phyloP scores from a whole-genome alignment of 2,329 filamentous ascomycete genomes.

The Colletotrichum nymphaeae region DNA sequence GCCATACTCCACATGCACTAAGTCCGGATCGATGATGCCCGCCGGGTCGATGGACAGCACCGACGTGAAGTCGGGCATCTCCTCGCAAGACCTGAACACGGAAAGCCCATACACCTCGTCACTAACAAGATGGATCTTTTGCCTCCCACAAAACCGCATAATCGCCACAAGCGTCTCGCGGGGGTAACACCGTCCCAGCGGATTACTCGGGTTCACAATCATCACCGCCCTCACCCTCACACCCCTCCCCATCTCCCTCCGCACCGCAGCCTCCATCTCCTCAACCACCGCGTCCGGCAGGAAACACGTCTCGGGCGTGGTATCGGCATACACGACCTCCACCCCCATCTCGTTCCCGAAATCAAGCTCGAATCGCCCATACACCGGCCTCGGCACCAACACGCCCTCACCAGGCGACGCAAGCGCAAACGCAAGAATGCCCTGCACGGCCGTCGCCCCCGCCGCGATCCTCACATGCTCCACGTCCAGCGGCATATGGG shows the following conservation, averaged over 20 bases:
- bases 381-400: slow-evolving; percentile 53
- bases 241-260: slow-evolving; percentile 48
- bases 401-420: slow-evolving; percentile 52
- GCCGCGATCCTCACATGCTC: slow-evolving; percentile 48
- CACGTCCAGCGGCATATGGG: slow-evolving; percentile 42
- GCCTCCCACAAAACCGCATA: slow-evolving; percentile 60
- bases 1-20: slow-evolving; percentile 63
- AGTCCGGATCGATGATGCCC: slow-evolving; percentile 56
- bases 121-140: slow-evolving; percentile 64
- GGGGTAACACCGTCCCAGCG: slow-evolving; percentile 60
- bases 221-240: slow-evolving; percentile 58
- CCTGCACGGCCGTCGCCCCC: slow-evolving; percentile 52
- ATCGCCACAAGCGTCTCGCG: slow-evolving; percentile 53
- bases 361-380: slow-evolving; percentile 62
- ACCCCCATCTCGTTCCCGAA: slow-evolving; percentile 53
- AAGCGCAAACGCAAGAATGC: slow-evolving; percentile 52
- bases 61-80: slow-evolving; percentile 56
- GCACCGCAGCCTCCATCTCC: slow-evolving; percentile 56
- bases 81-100: slow-evolving; percentile 52
- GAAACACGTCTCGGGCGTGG: slow-evolving; percentile 55
- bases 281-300: slow-evolving; percentile 55
- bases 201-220: slow-evolving; percentile 66
- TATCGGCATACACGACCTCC: slow-evolving; percentile 57
- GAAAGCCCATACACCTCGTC: slow-evolving; percentile 70
- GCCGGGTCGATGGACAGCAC: slow-evolving; percentile 56